Evolutionary conservation across 441 rosid species (phyloP).

Genomic region (Sinapis alba): DNA sequence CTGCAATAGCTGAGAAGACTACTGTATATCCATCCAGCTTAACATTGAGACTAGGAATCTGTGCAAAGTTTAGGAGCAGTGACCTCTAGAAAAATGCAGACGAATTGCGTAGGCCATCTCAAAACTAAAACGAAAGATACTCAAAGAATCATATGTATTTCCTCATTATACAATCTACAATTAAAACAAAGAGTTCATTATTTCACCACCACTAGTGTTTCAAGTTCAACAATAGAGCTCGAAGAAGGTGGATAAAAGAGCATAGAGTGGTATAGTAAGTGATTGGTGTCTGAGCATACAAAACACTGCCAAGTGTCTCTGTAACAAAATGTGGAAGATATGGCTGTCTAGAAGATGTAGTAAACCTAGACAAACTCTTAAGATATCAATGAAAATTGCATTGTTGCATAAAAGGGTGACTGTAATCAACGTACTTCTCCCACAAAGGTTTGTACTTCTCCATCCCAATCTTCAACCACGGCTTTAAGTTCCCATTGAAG

Average conservation of each 20-base stretch:
- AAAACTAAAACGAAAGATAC: constrained; percentile 7
- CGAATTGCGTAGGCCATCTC: background rate
- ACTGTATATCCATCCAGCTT: too few species aligned
- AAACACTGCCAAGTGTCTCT: constrained; percentile 20
- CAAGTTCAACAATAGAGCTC: constrained; percentile 10
- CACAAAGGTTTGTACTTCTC: constrained; percentile 92
- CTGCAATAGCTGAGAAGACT: too few species aligned
- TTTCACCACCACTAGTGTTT: constrained; percentile 9
- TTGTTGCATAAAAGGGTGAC: constrained; percentile 70
- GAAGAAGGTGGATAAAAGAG: constrained; percentile 5
- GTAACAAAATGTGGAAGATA: constrained; percentile 34
- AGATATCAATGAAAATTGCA: constrained; percentile 76
- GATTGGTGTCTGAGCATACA: constrained; percentile 34
- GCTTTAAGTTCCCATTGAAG: constrained; percentile 93
- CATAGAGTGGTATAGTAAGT: constrained; percentile 24
- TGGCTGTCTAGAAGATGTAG: constrained; percentile 30
- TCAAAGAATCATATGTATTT: background rate
- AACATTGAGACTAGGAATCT: too few species aligned
- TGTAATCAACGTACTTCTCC: constrained; percentile 86
- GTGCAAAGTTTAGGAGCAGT: background rate
- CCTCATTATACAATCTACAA: background rate
- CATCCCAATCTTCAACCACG: constrained; percentile 95
- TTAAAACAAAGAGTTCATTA: background rate
- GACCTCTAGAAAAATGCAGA: background rate
- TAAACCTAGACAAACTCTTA: constrained; percentile 26